A percentile compares a stretch with the other conserved stretches of the same genome.
Conservation (phyloP, 257 asterid species). For the Eucommia ulmoides region DNA sequence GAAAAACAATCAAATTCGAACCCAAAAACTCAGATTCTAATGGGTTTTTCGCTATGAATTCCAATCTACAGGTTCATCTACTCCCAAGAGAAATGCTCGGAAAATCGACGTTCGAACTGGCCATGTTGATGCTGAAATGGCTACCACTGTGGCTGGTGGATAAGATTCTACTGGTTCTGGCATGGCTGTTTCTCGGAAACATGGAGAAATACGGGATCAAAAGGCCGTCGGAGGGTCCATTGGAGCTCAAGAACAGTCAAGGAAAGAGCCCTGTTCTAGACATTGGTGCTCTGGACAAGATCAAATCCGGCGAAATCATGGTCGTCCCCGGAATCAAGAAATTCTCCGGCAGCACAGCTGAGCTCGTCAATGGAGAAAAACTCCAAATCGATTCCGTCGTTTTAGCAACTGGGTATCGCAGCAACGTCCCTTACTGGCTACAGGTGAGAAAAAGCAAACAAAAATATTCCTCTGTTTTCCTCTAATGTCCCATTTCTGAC, state of each 20-base stretch:
- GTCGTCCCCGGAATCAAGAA: slow-evolving; percentile 57
- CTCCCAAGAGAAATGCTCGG: slow-evolving; percentile 73
- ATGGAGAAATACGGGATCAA: slow-evolving; percentile 50
- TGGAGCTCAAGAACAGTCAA: slow-evolving; percentile 47
- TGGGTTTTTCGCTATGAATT: slow-evolving; percentile 1
- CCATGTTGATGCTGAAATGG: slow-evolving; percentile 62
- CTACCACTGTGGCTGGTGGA: slow-evolving; percentile 80
- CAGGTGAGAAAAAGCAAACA: slow-evolving; percentile 27
- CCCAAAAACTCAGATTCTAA: slow-evolving; percentile 9
- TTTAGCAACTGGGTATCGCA: slow-evolving; percentile 76
- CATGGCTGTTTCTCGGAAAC: slow-evolving; percentile 73
- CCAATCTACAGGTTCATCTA: slow-evolving; percentile 54
- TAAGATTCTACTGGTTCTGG: slow-evolving; percentile 39
- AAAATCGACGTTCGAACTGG: slow-evolving; percentile 60
- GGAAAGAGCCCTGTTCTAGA: slow-evolving; percentile 88
- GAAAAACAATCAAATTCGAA: background rate
- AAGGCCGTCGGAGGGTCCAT: slow-evolving; percentile 55
- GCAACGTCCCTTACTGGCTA: slow-evolving; percentile 94
- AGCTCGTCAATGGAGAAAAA: slow-evolving; percentile 36
- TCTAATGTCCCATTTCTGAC: background rate
- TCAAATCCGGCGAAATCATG: slow-evolving; percentile 40
- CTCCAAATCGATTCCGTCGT: slow-evolving; percentile 57
- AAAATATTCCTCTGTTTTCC: background rate
- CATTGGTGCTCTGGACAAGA: slow-evolving; percentile 57
- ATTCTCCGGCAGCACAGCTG: slow-evolving; percentile 33